phyloP scores from a whole-genome alignment of 2,329 filamentous ascomycete genomes.

The Fusarium torulosum region DNA sequence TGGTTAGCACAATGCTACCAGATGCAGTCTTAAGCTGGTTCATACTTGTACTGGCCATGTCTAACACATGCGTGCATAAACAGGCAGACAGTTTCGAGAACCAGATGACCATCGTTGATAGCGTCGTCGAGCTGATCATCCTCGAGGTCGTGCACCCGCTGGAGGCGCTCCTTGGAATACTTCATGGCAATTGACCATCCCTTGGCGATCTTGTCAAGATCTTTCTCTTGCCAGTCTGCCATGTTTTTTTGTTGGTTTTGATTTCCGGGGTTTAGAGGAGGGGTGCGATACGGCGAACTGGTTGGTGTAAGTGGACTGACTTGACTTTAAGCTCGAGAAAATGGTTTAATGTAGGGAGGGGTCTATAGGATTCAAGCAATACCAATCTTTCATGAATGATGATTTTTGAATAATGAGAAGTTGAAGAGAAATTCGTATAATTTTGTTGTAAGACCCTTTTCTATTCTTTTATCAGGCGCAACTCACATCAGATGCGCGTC shows the following conservation, averaged over 20 bases:
- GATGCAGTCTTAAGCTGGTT: neutral
- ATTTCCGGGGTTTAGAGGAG: neutral
- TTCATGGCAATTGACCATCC: constrained; percentile 56
- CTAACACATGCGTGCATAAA: constrained; percentile 57
- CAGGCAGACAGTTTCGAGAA: constrained; percentile 57
- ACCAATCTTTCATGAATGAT: neutral
- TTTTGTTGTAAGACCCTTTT: constrained; percentile 20
- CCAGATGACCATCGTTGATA: constrained; percentile 50
- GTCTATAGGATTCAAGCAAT: neutral
- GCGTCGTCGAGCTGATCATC: constrained; percentile 52
- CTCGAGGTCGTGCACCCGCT: constrained; percentile 51
- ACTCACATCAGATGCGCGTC: constrained; percentile 7
- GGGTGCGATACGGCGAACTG: neutral
- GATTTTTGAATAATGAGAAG: neutral
- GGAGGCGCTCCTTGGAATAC: constrained; percentile 53
- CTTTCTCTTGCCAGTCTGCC: constrained; percentile 46
- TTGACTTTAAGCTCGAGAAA: neutral
- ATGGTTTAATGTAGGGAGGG: neutral
- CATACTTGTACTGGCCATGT: constrained; percentile 54
- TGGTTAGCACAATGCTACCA: constrained; percentile 2
- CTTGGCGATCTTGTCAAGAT: constrained; percentile 54
- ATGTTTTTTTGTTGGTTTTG: constrained; percentile 25
- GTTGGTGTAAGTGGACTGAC: constrained; percentile 16
- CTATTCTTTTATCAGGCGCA: constrained; percentile 11
- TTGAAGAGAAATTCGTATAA: neutral